These are phyloP conservation scores for Amphirosellinia nigrospora DNA, from an alignment of 495 filamentous ascomycete species.

Conservation along the genomic window DNA sequence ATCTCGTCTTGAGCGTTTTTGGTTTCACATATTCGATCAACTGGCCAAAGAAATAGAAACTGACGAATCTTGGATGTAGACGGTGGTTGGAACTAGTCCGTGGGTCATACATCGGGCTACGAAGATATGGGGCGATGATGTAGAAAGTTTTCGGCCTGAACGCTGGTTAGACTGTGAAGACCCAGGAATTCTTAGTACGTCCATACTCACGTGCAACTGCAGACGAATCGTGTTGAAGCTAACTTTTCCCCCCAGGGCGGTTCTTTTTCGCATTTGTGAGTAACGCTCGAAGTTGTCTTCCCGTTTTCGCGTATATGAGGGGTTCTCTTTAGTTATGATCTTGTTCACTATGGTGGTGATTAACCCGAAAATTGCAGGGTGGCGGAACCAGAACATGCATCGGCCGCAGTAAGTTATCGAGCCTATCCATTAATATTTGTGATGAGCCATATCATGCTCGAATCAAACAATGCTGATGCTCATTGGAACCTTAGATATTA, in stretches of 20 bases:
- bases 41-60: not conserved
- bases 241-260: not conserved
- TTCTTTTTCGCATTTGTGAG: constrained; percentile 23
- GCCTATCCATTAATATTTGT: not conserved
- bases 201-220: not conserved
- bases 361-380: not conserved
- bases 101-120: constrained; percentile 61
- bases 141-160: constrained; percentile 50
- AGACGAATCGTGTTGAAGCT: not conserved
- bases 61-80: constrained; percentile 35
- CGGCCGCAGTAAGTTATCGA: constrained; percentile 9
- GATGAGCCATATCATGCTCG: not conserved
- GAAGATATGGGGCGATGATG: constrained; percentile 53
- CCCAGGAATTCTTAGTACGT: constrained; percentile 31
- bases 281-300: not conserved
- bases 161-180: constrained; percentile 52
- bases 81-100: constrained; percentile 60
- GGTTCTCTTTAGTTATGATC: not conserved
- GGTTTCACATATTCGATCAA: not conserved
- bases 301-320: too few species aligned
- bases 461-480: not conserved
- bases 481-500: not conserved
- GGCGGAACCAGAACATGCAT: constrained; percentile 20
- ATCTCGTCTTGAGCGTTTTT: not conserved
- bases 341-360: not conserved